A percentile compares a stretch with the other conserved stretches of the same genome.
Conservation (phyloP, 257 asterid genomes). For the Cinchona pubescens region DNA sequence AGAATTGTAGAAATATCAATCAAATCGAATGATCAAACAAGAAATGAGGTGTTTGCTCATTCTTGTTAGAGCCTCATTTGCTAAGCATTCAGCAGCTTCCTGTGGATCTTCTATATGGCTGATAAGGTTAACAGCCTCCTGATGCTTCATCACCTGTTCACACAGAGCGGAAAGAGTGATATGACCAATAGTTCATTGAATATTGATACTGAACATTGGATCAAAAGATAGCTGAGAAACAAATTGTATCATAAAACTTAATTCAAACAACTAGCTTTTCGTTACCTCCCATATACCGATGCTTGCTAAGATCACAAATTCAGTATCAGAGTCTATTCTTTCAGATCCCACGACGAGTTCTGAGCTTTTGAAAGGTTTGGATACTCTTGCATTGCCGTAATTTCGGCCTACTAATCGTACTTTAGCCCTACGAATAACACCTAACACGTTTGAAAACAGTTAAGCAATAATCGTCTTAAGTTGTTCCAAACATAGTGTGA, state of each 20-base stretch:
- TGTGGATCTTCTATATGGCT: slow-evolving; percentile 60
- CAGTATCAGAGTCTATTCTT: slow-evolving; percentile 41
- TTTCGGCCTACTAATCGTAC: slow-evolving; percentile 1
- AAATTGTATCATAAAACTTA: not conserved
- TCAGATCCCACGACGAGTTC: slow-evolving; percentile 41
- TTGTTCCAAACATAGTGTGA: too few species aligned
- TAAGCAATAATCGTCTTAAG: too few species aligned
- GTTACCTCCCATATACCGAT: slow-evolving; percentile 67
- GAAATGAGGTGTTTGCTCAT: slow-evolving; percentile 52
- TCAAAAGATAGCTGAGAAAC: not conserved
- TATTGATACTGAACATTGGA: too few species aligned
- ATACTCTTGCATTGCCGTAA: slow-evolving; percentile 13
- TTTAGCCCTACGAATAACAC: slow-evolving; percentile 24
- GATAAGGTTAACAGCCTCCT: slow-evolving; percentile 65
- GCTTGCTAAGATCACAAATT: slow-evolving; percentile 59
- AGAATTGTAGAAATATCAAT: slow-evolving; percentile 8
- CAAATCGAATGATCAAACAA: slow-evolving; percentile 55
- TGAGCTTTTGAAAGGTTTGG: slow-evolving; percentile 28
- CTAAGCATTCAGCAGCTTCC: slow-evolving; percentile 62
- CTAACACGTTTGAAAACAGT: slow-evolving; percentile 15
- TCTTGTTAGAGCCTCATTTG: slow-evolving; percentile 53
- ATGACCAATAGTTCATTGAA: not conserved
- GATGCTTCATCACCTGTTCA: slow-evolving; percentile 53
- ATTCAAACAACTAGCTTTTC: not conserved
- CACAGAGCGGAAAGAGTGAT: not conserved